Evolutionary conservation across 2,329 filamentous ascomycete genomes (phyloP), one percentile per base, ranked within the genome.

Genomic region (Fusarium newnesense): DNA sequence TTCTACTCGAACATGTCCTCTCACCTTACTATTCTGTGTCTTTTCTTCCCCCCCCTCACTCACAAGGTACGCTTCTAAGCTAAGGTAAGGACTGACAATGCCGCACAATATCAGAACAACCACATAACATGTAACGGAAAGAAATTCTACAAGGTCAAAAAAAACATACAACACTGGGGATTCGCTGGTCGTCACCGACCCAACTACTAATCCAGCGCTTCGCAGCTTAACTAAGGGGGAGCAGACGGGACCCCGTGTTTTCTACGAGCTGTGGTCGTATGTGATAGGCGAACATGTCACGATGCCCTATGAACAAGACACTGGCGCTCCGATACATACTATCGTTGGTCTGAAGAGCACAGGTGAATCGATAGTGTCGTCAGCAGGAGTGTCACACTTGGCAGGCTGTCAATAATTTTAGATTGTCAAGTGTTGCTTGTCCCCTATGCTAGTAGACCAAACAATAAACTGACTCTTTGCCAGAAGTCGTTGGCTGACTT

Each of bases 381-480:
- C 19, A 39, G 15, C 19, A 40, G 50, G 24, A 30, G 24, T n/a
- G 34, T 28, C 24, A 53, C 26, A 36, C 21, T 28, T 24, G 11
- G 13, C 13, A 28, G 26, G 34, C 24, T 24, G 43, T 62, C 9
- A 21, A 42, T 39, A 50, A 46, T 36, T 47, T 65, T 39, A 7
- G 39, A 61, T 43, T 63, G 13, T 18, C 26, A 62, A 65, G 9
- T 44, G 21, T 26, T 34, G n/a, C 28, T 18, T n/a, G 32, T 39
- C 16, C 26, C 26, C 70, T 69, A 87, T 74, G 86, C 87, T 72
- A 98, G 83, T 64, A 97, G 83, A 5, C 93, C 94, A 83, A 98
- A 97, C 32, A 98, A 81, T 71, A 98, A 82, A 80, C 89, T 92
- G 16, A 93, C 96, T 77, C 93, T 90, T 84, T 92, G 94, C 90